These are phyloP conservation scores for Aspergillus nanangensis DNA, from an alignment of 495 filamentous ascomycete genomes.

Conservation along the genomic window DNA sequence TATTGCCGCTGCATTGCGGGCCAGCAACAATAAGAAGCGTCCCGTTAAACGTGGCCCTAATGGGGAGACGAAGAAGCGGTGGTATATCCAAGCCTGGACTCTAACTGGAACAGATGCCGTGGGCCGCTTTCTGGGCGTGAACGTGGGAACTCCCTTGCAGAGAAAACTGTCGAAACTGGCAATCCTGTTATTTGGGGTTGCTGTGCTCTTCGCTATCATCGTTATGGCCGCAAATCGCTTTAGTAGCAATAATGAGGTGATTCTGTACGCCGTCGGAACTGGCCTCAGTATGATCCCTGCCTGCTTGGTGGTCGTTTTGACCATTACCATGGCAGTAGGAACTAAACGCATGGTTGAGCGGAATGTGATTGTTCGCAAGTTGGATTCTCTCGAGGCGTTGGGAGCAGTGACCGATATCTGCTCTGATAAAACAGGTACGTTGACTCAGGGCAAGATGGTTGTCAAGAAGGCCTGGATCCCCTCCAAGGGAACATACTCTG, in stretches of 20 bases:
- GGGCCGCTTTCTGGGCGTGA: conserved; percentile 65
- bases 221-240: conserved; percentile 59
- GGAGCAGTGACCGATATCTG: conserved; percentile 69
- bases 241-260: conserved; percentile 53
- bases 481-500: conserved; percentile 53
- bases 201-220: conserved; percentile 62
- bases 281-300: conserved; percentile 68
- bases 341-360: conserved; percentile 67
- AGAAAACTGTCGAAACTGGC: conserved; percentile 67
- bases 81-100: conserved; percentile 65
- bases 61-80: conserved; percentile 55
- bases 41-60: conserved; percentile 51
- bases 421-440: conserved; percentile 68
- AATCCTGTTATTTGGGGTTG: conserved; percentile 60
- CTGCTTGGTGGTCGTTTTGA: conserved; percentile 69
- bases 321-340: conserved; percentile 70
- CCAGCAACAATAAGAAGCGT: conserved; percentile 37
- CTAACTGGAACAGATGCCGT: conserved; percentile 61
- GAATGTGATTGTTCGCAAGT: conserved; percentile 63
- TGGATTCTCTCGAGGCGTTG: conserved; percentile 62
- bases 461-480: conserved; percentile 79
- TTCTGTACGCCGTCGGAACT: conserved; percentile 69
- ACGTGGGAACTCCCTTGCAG: conserved; percentile 68
- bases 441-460: conserved; percentile 75
- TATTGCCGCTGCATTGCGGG: conserved; percentile 60